Percentiles rank a stretch among this genome's conserved stretches.
These are phyloP conservation scores for Hyphodiscus hymeniophilus DNA, from an alignment of 495 filamentous ascomycete genomes.

Conservation along the genomic window DNA sequence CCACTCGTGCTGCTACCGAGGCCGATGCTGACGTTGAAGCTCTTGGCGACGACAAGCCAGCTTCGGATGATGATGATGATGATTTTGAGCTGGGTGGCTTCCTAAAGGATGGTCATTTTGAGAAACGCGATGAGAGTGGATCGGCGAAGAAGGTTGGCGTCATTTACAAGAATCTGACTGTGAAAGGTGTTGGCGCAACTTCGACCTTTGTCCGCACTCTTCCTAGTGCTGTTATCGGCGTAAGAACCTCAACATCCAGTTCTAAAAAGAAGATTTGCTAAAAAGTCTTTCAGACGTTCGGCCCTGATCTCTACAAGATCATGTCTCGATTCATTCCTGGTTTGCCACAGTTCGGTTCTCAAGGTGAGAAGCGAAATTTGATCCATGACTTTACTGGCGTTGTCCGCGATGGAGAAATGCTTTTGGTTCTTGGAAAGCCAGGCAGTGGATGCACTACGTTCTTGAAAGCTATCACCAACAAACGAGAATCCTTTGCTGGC, in stretches of 20 bases:
- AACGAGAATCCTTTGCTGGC: constrained; percentile 53
- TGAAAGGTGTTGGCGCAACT: constrained; percentile 61
- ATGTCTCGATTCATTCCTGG: constrained; percentile 55
- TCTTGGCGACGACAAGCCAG: constrained; percentile 26
- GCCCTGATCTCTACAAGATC: constrained; percentile 71
- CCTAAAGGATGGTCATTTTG: constrained; percentile 71
- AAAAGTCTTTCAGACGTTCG: constrained; percentile 54
- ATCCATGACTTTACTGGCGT: constrained; percentile 74
- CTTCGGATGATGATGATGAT: constrained; percentile 35
- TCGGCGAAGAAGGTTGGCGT: constrained; percentile 71
- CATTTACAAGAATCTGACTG: constrained; percentile 70
- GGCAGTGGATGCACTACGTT: constrained; percentile 78
- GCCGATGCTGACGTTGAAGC: constrained; percentile 17
- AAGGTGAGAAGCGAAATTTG: constrained; percentile 47
- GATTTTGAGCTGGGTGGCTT: constrained; percentile 68
- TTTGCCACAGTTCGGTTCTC: constrained; percentile 38
- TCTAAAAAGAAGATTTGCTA: background rate
- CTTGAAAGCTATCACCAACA: constrained; percentile 68
- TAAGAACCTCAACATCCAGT: constrained; percentile 30
- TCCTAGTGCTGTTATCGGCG: constrained; percentile 61
- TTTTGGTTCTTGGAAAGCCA: constrained; percentile 75
- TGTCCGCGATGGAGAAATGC: constrained; percentile 72
- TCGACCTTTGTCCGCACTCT: constrained; percentile 65
- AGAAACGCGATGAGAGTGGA: constrained; percentile 61
- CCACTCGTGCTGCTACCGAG: constrained; percentile 10